Base-by-base conservation (phyloP, 805 yeast genomes). In the Candida golubevii region DNA sequence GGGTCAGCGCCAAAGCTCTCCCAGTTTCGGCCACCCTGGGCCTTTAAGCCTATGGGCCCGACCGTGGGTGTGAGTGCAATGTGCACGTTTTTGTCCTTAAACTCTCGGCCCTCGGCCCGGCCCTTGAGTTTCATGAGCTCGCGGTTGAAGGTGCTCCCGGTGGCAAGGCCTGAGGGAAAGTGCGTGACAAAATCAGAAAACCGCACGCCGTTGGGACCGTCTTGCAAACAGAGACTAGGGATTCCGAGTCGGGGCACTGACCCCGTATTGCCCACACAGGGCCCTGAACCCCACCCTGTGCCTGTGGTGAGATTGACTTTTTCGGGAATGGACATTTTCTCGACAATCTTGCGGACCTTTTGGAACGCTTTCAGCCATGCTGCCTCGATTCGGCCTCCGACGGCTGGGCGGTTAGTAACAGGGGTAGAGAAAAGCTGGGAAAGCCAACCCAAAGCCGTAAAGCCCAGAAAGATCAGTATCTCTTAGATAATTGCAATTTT, bases 1-100 rank as follows among this genome's bases (percentile, higher is more conserved):
- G 85, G 83, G 56, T 80, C 85, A 5, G 80, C 64, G 8, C 82
- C 80, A 59, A 79, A 79, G 33, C 80, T 72, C 61, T 80, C 85
- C 83, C 84, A 79, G 59, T 75, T 77, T 51, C 85, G 66, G 6
- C 86, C 85, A 18, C 82, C 85, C 34, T 74, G 75, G 4, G 83
- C 85, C 53, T 79, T 75, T 31, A 70, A 65, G 0, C 85, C 86
- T 36, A 80, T 68, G 9, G 85, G 85, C 0, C 84, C 85, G 33
- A 77, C 65, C 3, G 69, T 66, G 1, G 85, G 86, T 0, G 82
- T 84, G 14, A 80, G 62, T 11, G 76, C 67, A 32, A 78, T 66
- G 54, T 79, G 75, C 12, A 77, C 79, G 26, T 83, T 83, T 55
- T 79, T 80, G 4, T 56, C 62, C 49, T 69, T 71, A 47, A 72